A percentile compares a stretch with the other conserved stretches of the same genome.
phyloP scores from a whole-genome alignment of 1,139 yeast genomes.

The Candida sanyaensis region DNA sequence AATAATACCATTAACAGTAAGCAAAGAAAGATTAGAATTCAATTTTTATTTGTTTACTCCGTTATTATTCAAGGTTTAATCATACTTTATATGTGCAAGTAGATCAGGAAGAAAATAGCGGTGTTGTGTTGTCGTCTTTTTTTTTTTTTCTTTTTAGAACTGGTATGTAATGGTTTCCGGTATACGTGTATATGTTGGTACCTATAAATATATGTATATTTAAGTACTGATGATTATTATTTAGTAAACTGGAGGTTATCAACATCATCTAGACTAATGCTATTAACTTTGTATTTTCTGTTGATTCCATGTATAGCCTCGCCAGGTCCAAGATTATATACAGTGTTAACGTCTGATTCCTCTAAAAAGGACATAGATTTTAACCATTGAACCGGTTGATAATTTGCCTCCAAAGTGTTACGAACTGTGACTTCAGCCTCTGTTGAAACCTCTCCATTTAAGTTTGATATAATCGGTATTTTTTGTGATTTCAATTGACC shows the following conservation, averaged over 20 bases:
- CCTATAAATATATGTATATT: neutral
- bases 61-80: slow-evolving; percentile 72
- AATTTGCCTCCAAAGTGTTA: slow-evolving; percentile 36
- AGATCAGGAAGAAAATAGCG: slow-evolving; percentile 1
- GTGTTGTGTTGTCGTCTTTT: too few relatives aligned
- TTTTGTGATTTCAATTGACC: slow-evolving; percentile 17
- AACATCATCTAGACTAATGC: slow-evolving; percentile 8
- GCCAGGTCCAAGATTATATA: slow-evolving; percentile 45
- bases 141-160: too few relatives aligned
- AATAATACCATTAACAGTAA: slow-evolving; percentile 56
- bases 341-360: slow-evolving; percentile 18
- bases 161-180: too few relatives aligned
- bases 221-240: neutral
- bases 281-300: slow-evolving; percentile 17
- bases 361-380: slow-evolving; percentile 28
- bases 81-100: slow-evolving; percentile 40
- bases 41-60: slow-evolving; percentile 83
- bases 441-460: slow-evolving; percentile 27
- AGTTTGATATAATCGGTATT: slow-evolving; percentile 36
- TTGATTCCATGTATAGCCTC: slow-evolving; percentile 28
- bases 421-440: slow-evolving; percentile 21
- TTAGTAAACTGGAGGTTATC: neutral
- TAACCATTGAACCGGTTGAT: slow-evolving; percentile 47
- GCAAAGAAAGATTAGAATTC: slow-evolving; percentile 80
- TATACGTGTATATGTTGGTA: neutral